phyloP scores from a whole-genome alignment of 495 filamentous ascomycete species.

The Neurospora pannonica region DNA sequence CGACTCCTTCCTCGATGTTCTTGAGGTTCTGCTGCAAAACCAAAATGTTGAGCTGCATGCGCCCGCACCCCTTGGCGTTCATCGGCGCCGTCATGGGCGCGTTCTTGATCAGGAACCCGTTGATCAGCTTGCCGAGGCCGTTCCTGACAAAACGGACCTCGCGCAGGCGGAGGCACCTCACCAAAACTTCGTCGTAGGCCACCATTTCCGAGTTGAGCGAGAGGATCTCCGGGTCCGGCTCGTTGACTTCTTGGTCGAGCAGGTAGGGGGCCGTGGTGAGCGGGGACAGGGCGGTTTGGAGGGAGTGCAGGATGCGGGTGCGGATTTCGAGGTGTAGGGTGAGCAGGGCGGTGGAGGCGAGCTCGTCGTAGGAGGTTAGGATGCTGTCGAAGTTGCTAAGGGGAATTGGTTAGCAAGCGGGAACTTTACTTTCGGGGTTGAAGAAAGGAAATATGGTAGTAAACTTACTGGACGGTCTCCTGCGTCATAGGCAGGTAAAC shows the following conservation, averaged over 20 bases:
- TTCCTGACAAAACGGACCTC: constrained; percentile 62
- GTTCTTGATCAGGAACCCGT: constrained; percentile 34
- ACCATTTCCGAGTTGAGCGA: constrained; percentile 71
- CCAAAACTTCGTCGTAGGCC: constrained; percentile 70
- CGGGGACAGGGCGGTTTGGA: constrained; percentile 45
- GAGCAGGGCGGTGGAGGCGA: constrained; percentile 65
- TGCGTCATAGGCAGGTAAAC: constrained; percentile 84
- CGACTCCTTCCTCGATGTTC: constrained; percentile 69
- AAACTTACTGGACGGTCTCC: constrained; percentile 62
- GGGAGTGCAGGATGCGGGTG: constrained; percentile 65
- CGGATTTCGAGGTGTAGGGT: constrained; percentile 84
- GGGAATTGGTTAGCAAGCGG: constrained; percentile 13
- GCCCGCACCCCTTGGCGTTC: constrained; percentile 54
- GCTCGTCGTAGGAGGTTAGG: constrained; percentile 64
- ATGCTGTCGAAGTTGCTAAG: constrained; percentile 70
- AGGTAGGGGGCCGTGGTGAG: constrained; percentile 54
- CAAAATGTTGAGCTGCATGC: constrained; percentile 83
- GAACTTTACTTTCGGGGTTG: neutral
- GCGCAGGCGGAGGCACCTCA: constrained; percentile 55
- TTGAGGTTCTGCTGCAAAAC: constrained; percentile 94
- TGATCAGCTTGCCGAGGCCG: constrained; percentile 48
- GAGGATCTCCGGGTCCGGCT: constrained; percentile 71
- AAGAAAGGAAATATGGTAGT: neutral
- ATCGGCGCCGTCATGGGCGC: constrained; percentile 38
- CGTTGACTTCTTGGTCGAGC: constrained; percentile 60